phyloP scores from a whole-genome alignment of 176 grass and related monocot species.

The Alopecurus myosuroides region DNA sequence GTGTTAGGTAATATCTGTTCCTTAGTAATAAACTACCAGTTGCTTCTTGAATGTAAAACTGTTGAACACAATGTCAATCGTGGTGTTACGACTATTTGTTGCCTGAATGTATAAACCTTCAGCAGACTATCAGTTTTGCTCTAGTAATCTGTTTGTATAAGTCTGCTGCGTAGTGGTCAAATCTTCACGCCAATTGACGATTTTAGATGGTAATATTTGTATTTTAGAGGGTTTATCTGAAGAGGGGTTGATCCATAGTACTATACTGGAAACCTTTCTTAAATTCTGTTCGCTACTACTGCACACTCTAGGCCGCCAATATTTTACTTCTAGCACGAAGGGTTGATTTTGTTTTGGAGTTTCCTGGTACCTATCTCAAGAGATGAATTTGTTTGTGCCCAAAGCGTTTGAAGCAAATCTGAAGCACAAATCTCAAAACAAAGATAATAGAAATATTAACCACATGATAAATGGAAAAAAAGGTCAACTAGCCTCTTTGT shows the following conservation, averaged over 20 bases:
- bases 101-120: neutral
- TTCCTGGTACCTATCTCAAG: neutral
- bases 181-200: neutral
- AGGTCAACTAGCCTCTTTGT: too few relatives aligned
- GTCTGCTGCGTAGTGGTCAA: neutral
- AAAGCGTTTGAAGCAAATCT: neutral
- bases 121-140: neutral
- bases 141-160: constrained; percentile 18
- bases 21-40: constrained; percentile 12
- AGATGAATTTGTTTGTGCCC: neutral
- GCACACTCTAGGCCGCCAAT: neutral
- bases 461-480: neutral
- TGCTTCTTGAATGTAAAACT: constrained; percentile 19
- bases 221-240: neutral
- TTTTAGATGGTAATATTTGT: neutral
- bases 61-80: neutral
- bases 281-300: neutral
- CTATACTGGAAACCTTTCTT: neutral
- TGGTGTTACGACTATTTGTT: neutral
- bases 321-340: neutral
- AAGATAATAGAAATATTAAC: neutral
- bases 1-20: constrained; percentile 27
- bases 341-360: neutral
- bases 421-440: neutral
- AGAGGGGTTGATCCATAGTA: neutral